A percentile compares a stretch with the other conserved stretches of the same genome.
These are phyloP conservation scores for Phaeosphaeriaceae sp. DNA, from an alignment of 2,329 filamentous ascomycete species.

Conservation along the genomic window DNA sequence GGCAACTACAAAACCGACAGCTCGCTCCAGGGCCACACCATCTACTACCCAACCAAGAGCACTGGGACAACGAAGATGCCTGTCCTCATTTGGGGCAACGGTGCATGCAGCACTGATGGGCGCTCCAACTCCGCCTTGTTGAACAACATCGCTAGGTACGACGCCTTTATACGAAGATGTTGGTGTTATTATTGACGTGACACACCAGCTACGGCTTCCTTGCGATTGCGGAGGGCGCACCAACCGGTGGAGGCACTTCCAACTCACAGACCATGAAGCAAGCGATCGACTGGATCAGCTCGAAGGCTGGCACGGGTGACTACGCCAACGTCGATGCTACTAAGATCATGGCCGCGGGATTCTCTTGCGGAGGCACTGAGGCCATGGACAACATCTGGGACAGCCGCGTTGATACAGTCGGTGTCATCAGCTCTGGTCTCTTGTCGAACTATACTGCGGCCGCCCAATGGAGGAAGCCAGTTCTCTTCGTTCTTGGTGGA, in stretches of 20 bases:
- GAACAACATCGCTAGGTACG: conserved; percentile 16
- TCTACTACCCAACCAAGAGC: conserved; percentile 19
- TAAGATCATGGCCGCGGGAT: conserved; percentile 22
- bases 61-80: conserved; percentile 17
- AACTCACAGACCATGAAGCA: conserved; percentile 15
- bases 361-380: conserved; percentile 24
- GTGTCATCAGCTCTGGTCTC: conserved; percentile 23
- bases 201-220: conserved; percentile 24
- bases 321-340: conserved; percentile 28
- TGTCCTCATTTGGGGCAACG: conserved; percentile 34
- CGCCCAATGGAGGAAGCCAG: conserved; percentile 14
- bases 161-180: no score
- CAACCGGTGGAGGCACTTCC: conserved; percentile 12
- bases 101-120: conserved; percentile 27
- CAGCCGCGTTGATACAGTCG: conserved; percentile 17
- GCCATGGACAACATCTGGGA: conserved; percentile 22
- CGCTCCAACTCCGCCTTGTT: conserved; percentile 18
- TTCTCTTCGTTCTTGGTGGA: conserved; percentile 24
- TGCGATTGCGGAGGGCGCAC: conserved; percentile 23
- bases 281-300: conserved; percentile 20
- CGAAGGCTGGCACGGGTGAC: conserved; percentile 17
- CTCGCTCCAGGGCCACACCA: conserved; percentile 18
- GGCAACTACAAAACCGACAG: conserved; percentile 13
- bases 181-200: no score
- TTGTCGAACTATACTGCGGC: conserved; percentile 16